Evolutionary conservation across 805 yeast species (phyloP).

Genomic region (Metschnikowia kofuensis): DNA sequence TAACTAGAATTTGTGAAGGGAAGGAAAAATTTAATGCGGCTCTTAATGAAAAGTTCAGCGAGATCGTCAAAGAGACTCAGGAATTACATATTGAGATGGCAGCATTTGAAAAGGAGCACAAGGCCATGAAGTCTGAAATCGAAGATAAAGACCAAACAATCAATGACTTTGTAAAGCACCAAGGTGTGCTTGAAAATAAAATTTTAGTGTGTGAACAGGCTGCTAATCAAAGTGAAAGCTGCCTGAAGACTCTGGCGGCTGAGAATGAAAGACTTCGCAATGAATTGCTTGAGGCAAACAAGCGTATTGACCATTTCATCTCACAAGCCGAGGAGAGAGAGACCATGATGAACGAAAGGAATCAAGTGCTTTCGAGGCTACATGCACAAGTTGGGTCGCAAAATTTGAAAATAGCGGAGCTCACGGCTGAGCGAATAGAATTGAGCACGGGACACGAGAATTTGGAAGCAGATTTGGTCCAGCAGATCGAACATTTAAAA

Average conservation of each 20-base stretch:
- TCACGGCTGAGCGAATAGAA: conserved; percentile 2
- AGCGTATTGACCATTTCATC: conserved; percentile 16
- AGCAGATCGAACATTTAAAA: conserved; percentile 22
- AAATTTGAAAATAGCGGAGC: conserved; percentile 14
- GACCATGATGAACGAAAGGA: conserved; percentile 29
- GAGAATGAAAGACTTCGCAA: conserved; percentile 4
- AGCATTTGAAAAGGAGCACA: conserved; percentile 16
- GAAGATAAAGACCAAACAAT: conserved; percentile 1
- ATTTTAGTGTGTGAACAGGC: conserved; percentile 2
- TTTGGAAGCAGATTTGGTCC: conserved; percentile 8
- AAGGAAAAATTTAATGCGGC: conserved; percentile 22
- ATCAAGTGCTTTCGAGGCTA: conserved; percentile 28
- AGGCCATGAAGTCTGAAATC: conserved; percentile 9
- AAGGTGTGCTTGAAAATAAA: conserved; percentile 6
- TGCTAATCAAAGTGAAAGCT: neutral
- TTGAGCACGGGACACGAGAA: neutral
- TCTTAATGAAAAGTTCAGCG: conserved; percentile 16
- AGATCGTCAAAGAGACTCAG: conserved; percentile 16
- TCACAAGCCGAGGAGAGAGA: conserved; percentile 32
- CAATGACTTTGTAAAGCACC: conserved; percentile 3
- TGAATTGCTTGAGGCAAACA: neutral
- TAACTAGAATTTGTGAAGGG: conserved; percentile 11
- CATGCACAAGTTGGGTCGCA: conserved; percentile 22
- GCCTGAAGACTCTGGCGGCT: neutral
- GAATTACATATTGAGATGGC: conserved; percentile 17